Conservation (phyloP, 306 rosid species). For the Albizia julibrissin region DNA sequence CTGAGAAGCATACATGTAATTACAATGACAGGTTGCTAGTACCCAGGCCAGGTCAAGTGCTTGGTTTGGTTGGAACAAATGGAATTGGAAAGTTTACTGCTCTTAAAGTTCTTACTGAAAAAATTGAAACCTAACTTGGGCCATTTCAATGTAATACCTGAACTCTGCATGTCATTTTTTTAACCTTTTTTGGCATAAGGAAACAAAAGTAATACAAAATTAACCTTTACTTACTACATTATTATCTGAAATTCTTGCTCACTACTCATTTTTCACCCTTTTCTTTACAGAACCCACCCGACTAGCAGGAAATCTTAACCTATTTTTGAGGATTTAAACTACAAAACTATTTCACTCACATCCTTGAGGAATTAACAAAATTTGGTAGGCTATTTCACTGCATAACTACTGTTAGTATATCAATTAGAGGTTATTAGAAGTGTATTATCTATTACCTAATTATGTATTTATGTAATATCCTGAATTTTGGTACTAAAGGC, state of each 20-base stretch:
- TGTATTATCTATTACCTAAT: too few species aligned
- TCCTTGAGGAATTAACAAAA: conserved; percentile 94
- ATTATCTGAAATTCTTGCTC: not conserved
- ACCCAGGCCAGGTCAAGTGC: conserved; percentile 97
- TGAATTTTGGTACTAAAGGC: too few species aligned
- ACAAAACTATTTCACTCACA: conserved; percentile 93
- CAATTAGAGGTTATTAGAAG: too few species aligned
- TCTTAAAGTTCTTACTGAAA: conserved; percentile 92
- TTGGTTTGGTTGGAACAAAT: conserved; percentile 94
- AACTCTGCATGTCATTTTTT: not conserved
- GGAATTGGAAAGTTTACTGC: conserved; percentile 99
- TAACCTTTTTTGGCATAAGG: not conserved
- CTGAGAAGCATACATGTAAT: too few species aligned
- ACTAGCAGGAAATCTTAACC: conserved; percentile 96
- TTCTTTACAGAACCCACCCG: conserved; percentile 82
- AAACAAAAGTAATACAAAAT: conserved; percentile 44
- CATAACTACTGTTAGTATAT: too few species aligned
- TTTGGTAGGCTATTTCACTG: too few species aligned
- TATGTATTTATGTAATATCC: too few species aligned
- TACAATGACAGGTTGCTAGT: conserved; percentile 73
- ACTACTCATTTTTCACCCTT: not conserved
- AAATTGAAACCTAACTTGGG: conserved; percentile 94
- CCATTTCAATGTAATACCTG: conserved; percentile 64
- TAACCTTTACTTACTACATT: conserved; percentile 2
- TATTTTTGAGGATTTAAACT: conserved; percentile 92